Evolutionary conservation across 2,329 filamentous ascomycete species (phyloP).

Genomic region (Pyrenochaeta sp.): DNA sequence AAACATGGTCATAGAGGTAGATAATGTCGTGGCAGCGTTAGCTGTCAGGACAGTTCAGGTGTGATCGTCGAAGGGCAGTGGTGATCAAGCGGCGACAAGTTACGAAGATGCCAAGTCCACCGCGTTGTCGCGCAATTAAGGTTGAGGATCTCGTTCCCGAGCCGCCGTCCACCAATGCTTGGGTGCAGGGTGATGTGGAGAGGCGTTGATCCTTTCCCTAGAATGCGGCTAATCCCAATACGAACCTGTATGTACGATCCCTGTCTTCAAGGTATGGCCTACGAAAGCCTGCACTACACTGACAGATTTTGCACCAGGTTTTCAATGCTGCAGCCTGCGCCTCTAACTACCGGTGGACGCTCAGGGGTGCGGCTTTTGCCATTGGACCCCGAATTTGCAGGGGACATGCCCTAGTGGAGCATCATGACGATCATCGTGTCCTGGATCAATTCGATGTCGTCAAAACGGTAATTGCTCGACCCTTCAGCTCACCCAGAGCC

Average conservation of each 20-base stretch:
- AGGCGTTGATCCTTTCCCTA: slow-evolving; percentile 34
- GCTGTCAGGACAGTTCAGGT: slow-evolving; percentile 17
- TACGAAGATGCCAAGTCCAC: slow-evolving; percentile 13
- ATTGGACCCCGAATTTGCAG: slow-evolving; percentile 14
- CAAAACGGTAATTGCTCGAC: slow-evolving; percentile 16
- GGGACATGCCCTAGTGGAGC: slow-evolving; percentile 14
- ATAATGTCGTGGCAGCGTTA: slow-evolving; percentile 11
- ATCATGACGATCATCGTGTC: slow-evolving; percentile 17
- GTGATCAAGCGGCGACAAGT: slow-evolving; percentile 20
- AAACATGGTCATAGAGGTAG: not conserved
- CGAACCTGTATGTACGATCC: slow-evolving; percentile 28
- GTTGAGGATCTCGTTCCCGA: slow-evolving; percentile 29
- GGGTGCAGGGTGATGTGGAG: slow-evolving; percentile 27
- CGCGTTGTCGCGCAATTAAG: slow-evolving; percentile 32
- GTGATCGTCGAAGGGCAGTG: slow-evolving; percentile 23
- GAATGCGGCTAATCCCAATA: slow-evolving; percentile 35
- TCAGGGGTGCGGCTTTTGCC: slow-evolving; percentile 6
- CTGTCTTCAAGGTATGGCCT: slow-evolving; percentile 14
- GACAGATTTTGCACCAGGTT: slow-evolving; percentile 15
- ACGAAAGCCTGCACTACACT: slow-evolving; percentile 16
- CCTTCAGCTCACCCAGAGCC: slow-evolving; percentile 7
- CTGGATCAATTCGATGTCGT: slow-evolving; percentile 13
- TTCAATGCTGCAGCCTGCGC: slow-evolving; percentile 16
- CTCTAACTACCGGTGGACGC: slow-evolving; percentile 13
- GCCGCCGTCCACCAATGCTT: slow-evolving; percentile 24